Base-by-base conservation (phyloP, 371 early-diverging fungal genomes). In the Mucor racemosus region DNA sequence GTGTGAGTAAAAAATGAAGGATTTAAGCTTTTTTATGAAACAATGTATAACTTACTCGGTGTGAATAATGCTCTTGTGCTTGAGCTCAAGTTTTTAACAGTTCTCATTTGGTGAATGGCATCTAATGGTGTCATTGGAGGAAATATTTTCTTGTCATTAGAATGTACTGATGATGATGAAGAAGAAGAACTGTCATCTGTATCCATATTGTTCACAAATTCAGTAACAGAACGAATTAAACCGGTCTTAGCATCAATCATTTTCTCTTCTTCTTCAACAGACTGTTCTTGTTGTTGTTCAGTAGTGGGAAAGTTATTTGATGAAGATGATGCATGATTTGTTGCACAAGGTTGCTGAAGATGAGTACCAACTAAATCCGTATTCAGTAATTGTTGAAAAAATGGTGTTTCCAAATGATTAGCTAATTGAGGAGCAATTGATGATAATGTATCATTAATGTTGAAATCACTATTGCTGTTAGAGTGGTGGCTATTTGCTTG, bases 121-220 rank as follows among this genome's bases (percentile, higher is more conserved):
- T 80, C 72, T 31, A 80, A 44, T 38, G 80, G 74, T 5, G 75
- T 73, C 80, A 77, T 80, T 19, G 77, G 80, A 34, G 77, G 76
- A 35, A 74, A 69, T 21, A 71, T 40, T 9, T 72, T 77, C 46
- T 57, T 64, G 31, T 55, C 33, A 1, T 14, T 36, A 13, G 67
- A 50, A 13, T 41, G 21, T 33, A 44, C 42, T 55, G 55, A 38
- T 44, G 38, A 42, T 60, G 50, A 58, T 40, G 21, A 59, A 40
- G 40, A 40, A 19, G 55, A 34, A 31, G 14, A 14, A 4, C 55
- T 55, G 35, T 55, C 35, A 34, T 55, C 55, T 31, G 31, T 31
- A 33, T 34, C 34, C 34, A 14, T 7, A 14, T 9, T 41, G 7
- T 33, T 21, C 15, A 39, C 48, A 38, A 19, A 40, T 42, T 60